Evolutionary conservation across 2,329 filamentous ascomycete species (phyloP).

Genomic region (Curvularia verruculosa): DNA sequence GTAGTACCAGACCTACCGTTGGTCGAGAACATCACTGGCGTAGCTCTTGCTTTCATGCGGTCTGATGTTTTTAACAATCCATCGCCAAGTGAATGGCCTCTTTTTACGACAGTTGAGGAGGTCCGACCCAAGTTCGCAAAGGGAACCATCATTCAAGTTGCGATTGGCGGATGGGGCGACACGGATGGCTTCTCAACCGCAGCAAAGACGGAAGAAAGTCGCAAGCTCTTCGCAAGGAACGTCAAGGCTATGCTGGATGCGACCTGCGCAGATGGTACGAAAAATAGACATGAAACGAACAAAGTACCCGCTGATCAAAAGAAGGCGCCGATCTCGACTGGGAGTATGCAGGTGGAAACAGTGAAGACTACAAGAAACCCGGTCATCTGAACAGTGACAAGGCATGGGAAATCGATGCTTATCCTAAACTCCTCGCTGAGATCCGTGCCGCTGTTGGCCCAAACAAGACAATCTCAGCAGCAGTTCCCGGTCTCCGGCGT

Average conservation of each 20-base stretch:
- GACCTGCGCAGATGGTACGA: conserved; percentile 67
- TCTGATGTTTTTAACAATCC: conserved; percentile 37
- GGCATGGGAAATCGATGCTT: conserved; percentile 65
- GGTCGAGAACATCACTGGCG: conserved; percentile 34
- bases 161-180: conserved; percentile 78
- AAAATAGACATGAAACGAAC: conserved; percentile 10
- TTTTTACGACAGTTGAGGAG: conserved; percentile 37
- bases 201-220: conserved; percentile 59
- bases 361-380: conserved; percentile 66
- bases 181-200: conserved; percentile 66
- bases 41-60: conserved; percentile 42
- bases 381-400: conserved; percentile 64
- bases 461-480: conserved; percentile 67
- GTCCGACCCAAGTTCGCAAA: conserved; percentile 52
- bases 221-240: conserved; percentile 64
- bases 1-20: conserved; percentile 28
- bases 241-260: conserved; percentile 65
- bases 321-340: conserved; percentile 66
- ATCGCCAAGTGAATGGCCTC: conserved; percentile 27
- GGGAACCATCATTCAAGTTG: conserved; percentile 56
- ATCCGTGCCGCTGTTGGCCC: conserved; percentile 64
- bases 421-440: conserved; percentile 66
- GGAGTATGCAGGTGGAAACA: conserved; percentile 70
- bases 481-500: conserved; percentile 65
- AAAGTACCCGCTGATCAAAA: neutral